phyloP scores from a whole-genome alignment of 208 protist genomes.

The Angomonas deanei region DNA sequence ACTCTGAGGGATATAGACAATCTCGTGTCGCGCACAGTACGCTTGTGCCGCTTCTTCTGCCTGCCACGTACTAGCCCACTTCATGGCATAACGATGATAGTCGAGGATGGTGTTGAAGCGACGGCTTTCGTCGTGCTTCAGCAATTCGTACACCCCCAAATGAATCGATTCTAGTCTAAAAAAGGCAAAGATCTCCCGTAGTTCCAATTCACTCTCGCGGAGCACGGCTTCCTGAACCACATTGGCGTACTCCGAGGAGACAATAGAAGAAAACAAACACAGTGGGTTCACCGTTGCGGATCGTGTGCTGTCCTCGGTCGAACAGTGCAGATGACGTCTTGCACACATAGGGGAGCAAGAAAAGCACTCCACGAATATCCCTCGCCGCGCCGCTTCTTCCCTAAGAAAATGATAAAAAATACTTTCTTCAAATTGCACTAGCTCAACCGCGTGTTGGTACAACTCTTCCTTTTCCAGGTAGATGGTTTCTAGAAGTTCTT shows the following conservation, averaged over 20 bases:
- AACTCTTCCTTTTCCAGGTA: too few relatives aligned
- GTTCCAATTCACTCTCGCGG: slow-evolving; percentile 12
- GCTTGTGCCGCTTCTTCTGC: neutral
- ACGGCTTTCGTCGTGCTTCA: slow-evolving; percentile 34
- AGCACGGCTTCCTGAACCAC: slow-evolving; percentile 28
- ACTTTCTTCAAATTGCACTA: too few relatives aligned
- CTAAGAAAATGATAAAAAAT: too few relatives aligned
- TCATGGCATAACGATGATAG: slow-evolving; percentile 41
- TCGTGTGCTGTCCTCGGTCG: slow-evolving; percentile 23
- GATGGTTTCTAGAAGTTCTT: too few relatives aligned
- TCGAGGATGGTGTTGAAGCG: slow-evolving; percentile 25
- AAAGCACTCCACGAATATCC: slow-evolving; percentile 34
- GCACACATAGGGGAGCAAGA: slow-evolving; percentile 50
- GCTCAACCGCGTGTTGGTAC: too few relatives aligned
- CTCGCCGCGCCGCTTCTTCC: slow-evolving; percentile 26
- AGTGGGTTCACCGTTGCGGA: slow-evolving; percentile 20
- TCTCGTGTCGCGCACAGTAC: neutral
- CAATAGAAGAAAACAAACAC: slow-evolving; percentile 18
- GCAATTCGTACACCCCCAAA: slow-evolving; percentile 20
- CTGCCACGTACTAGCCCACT: slow-evolving; percentile 4
- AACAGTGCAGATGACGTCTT: slow-evolving; percentile 37
- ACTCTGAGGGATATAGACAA: too few relatives aligned
- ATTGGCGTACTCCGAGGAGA: slow-evolving; percentile 13
- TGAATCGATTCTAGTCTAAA: slow-evolving; percentile 19
- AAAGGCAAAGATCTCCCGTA: slow-evolving; percentile 10